Percentiles rank a stretch among this genome's conserved stretches.
phyloP scores from a whole-genome alignment of 331 rosid genomes.

The Quercus tomentella region DNA sequence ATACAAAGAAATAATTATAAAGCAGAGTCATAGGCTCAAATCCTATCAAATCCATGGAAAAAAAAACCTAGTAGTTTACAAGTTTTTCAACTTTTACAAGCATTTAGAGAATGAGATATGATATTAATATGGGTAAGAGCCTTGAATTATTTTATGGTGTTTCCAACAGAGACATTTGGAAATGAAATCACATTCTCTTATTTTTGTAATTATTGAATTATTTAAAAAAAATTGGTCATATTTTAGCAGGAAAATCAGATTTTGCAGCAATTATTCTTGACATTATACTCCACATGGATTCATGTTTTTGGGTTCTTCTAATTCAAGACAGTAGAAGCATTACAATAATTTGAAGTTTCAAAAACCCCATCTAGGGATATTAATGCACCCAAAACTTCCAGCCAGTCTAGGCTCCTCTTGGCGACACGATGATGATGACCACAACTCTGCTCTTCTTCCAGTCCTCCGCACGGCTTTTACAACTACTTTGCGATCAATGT shows the following conservation, averaged over 20 bases:
- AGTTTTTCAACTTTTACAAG: too few species aligned
- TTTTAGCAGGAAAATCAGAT: too few species aligned
- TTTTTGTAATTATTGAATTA: too few species aligned
- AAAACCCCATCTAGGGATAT: background rate
- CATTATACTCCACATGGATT: background rate
- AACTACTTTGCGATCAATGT: slow-evolving; percentile 11
- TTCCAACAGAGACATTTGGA: fast-evolving
- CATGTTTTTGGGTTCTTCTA: background rate
- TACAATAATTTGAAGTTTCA: background rate
- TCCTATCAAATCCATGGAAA: too few species aligned
- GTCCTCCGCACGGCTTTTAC: slow-evolving; percentile 21
- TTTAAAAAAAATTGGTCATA: too few species aligned
- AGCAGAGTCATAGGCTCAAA: too few species aligned
- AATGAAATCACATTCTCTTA: too few species aligned
- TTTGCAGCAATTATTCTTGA: background rate
- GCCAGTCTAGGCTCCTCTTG: background rate
- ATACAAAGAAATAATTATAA: too few species aligned
- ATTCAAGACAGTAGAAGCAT: background rate
- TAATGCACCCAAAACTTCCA: background rate
- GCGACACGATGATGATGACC: slow-evolving; percentile 4
- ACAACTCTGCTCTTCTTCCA: slow-evolving; percentile 19
- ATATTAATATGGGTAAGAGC: too few species aligned
- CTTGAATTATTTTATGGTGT: too few species aligned
- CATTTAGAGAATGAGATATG: too few species aligned
- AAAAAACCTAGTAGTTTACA: too few species aligned